phyloP scores from a whole-genome alignment of 1,284 basidiomycete species.

The Garcileccinum viscosum region DNA sequence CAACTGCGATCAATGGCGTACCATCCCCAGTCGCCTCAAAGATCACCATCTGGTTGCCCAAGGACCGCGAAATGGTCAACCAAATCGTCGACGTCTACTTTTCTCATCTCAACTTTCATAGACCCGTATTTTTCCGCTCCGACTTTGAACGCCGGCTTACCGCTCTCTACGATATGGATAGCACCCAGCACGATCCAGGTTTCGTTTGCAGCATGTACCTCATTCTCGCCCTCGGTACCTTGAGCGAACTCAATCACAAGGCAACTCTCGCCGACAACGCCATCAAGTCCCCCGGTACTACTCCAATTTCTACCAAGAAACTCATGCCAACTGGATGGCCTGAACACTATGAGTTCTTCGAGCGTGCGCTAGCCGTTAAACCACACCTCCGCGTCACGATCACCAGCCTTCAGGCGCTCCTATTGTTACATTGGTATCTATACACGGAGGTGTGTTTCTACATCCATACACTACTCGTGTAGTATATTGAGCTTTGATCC shows the following conservation, averaged over 20 bases:
- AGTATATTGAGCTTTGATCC: not conserved
- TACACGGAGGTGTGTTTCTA: constrained; percentile 73
- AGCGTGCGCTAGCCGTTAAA: constrained; percentile 75
- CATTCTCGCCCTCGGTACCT: constrained; percentile 77
- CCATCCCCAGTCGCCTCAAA: constrained; percentile 41
- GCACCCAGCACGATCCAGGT: constrained; percentile 68
- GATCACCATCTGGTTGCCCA: constrained; percentile 72
- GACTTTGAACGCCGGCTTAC: constrained; percentile 69
- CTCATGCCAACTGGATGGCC: constrained; percentile 79
- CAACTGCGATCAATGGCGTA: constrained; percentile 50
- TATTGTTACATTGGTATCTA: constrained; percentile 83
- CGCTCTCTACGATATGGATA: constrained; percentile 65
- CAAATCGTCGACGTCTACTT: constrained; percentile 75
- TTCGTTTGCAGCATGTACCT: constrained; percentile 79
- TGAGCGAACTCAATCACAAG: constrained; percentile 78
- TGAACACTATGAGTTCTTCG: constrained; percentile 80
- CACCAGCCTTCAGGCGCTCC: constrained; percentile 79
- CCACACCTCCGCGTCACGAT: constrained; percentile 81
- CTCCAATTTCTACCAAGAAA: constrained; percentile 52
- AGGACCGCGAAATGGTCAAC: constrained; percentile 69
- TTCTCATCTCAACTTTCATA: constrained; percentile 73
- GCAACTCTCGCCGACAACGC: constrained; percentile 46
- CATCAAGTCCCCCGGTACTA: constrained; percentile 40
- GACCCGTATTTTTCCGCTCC: constrained; percentile 71
- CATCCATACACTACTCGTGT: not conserved